These are phyloP conservation scores for Yarrowia sp. DNA, from an alignment of 805 yeast species.

Conservation along the genomic window DNA sequence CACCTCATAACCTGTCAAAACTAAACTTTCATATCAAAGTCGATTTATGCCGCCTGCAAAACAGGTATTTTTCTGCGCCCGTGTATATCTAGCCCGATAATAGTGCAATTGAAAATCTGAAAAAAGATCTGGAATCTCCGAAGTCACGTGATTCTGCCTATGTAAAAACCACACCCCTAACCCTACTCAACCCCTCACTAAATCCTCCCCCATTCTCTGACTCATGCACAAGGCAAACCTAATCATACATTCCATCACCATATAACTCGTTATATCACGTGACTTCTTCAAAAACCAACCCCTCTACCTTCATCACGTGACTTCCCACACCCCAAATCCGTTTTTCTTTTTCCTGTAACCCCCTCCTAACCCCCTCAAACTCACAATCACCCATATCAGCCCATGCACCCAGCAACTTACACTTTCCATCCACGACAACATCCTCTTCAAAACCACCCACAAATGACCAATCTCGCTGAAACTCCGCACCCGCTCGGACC, in stretches of 20 bases:
- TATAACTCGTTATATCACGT: too few species aligned
- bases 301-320: too few species aligned
- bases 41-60: not conserved
- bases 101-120: not conserved
- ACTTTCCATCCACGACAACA: not conserved
- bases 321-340: not conserved
- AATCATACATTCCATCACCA: too few species aligned
- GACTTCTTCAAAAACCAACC: too few species aligned
- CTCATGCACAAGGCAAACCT: too few species aligned
- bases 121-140: not conserved
- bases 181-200: not conserved
- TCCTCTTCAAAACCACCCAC: not conserved
- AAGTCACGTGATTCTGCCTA: not conserved
- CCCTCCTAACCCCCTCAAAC: not conserved
- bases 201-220: not conserved
- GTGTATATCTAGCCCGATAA: not conserved
- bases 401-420: not conserved
- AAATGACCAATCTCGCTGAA: not conserved
- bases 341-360: not conserved
- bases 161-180: not conserved
- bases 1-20: too few species aligned
- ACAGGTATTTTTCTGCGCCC: not conserved
- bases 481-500: not conserved
- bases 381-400: too few species aligned
- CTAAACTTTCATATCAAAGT: not conserved